A percentile compares a stretch with the other conserved stretches of the same genome.
Evolutionary conservation across 257 asterid genomes (phyloP).

Genomic region (Solanum corneliomulleri): DNA sequence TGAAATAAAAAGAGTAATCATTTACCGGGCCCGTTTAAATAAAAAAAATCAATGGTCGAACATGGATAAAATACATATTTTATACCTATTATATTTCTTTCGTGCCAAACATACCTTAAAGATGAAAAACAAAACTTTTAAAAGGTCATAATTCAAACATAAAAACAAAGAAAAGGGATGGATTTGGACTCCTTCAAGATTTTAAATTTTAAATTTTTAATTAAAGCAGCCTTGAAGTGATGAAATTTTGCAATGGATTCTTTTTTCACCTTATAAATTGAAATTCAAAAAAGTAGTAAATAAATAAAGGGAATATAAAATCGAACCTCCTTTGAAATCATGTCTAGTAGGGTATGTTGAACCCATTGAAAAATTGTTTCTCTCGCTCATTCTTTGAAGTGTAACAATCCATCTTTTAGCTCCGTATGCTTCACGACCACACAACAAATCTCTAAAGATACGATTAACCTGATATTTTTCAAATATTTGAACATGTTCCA

Average conservation of each 20-base stretch:
- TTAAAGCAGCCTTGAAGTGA: background rate
- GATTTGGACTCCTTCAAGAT: constrained; percentile 36
- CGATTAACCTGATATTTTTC: constrained; percentile 43
- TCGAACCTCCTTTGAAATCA: constrained; percentile 43
- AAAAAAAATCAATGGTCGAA: background rate
- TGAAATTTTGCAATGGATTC: background rate
- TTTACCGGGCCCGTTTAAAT: background rate
- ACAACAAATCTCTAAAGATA: constrained; percentile 44
- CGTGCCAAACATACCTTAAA: background rate
- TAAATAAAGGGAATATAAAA: background rate
- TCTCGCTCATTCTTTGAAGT: constrained; percentile 58
- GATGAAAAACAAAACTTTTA: background rate
- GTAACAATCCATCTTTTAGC: constrained; percentile 56
- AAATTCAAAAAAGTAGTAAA: background rate
- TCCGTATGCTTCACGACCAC: constrained; percentile 50
- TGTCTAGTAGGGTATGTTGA: constrained; percentile 9
- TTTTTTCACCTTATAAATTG: background rate
- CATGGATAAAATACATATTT: background rate
- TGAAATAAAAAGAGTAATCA: background rate
- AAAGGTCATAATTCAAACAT: background rate
- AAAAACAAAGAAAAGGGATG: background rate
- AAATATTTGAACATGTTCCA: constrained; percentile 70
- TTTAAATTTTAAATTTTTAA: background rate
- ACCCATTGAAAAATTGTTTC: constrained; percentile 34
- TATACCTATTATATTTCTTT: too few species aligned